A percentile compares a stretch with the other conserved stretches of the same genome.
Evolutionary conservation across 108 stramenopile species (phyloP).

Genomic region (Chaetoceros tenuissimus): DNA sequence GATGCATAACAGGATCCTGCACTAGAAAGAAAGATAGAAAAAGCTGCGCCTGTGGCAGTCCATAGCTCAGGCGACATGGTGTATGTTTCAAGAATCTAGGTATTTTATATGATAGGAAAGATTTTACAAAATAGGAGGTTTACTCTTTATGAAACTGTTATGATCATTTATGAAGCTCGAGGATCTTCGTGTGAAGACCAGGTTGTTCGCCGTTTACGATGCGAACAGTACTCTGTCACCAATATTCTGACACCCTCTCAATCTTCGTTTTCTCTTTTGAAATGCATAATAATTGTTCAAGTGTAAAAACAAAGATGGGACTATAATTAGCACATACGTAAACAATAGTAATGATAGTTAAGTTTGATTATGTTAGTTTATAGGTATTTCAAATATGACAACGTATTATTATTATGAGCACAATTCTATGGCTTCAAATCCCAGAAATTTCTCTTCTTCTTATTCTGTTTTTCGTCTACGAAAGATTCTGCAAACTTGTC

Average conservation of each 20-base stretch:
- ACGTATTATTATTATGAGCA: neutral
- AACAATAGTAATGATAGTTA: too few species aligned
- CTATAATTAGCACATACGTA: neutral
- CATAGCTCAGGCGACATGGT: neutral
- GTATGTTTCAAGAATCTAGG: too few species aligned
- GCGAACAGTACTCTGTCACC: too few species aligned
- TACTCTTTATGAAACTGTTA: too few species aligned
- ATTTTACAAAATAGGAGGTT: too few species aligned
- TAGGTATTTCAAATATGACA: neutral
- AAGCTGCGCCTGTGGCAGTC: constrained; percentile 26
- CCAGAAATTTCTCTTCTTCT: neutral
- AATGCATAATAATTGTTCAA: neutral
- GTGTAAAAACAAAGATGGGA: neutral
- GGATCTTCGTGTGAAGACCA: too few species aligned
- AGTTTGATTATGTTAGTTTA: too few species aligned
- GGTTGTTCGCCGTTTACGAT: too few species aligned
- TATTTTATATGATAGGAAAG: too few species aligned
- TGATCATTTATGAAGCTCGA: too few species aligned
- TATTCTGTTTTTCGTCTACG: neutral
- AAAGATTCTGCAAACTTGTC: neutral
- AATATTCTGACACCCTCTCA: too few species aligned
- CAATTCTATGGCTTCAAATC: neutral
- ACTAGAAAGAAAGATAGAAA: constrained; percentile 32
- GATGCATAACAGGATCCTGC: constrained; percentile 36
- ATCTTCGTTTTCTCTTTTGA: too few species aligned